These are phyloP conservation scores for Capsella bursapastoris DNA, from an alignment of 345 rosid genomes.

Conservation along the genomic window DNA sequence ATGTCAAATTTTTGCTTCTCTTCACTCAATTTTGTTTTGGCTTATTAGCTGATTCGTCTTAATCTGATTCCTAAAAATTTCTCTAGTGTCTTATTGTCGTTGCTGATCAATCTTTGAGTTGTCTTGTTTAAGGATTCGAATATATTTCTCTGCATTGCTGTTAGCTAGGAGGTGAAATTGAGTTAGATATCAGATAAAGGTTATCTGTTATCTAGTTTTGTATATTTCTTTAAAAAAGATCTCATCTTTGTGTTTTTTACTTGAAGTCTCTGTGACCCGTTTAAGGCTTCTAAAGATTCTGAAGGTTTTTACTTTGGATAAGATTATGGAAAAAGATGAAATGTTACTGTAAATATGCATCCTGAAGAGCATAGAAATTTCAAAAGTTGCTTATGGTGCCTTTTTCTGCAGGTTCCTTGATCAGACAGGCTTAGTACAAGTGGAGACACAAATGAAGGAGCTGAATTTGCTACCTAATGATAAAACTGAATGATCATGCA, in stretches of 20 bases:
- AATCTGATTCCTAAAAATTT: background rate
- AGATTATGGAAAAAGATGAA: background rate
- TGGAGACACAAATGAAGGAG: slow-evolving; percentile 85
- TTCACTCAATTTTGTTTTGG: background rate
- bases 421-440: slow-evolving; percentile 77
- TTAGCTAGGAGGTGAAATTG: slow-evolving; percentile 5
- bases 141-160: background rate
- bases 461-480: slow-evolving; percentile 62
- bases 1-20: slow-evolving; percentile 22
- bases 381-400: slow-evolving; percentile 26
- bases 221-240: slow-evolving; percentile 2
- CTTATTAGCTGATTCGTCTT: background rate
- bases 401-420: slow-evolving; percentile 77
- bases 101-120: slow-evolving; percentile 7
- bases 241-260: slow-evolving; percentile 3
- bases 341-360: background rate
- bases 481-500: slow-evolving; percentile 38
- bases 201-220: slow-evolving; percentile 13
- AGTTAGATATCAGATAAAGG: slow-evolving; percentile 1
- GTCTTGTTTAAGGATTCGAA: slow-evolving; percentile 3
- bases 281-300: slow-evolving; percentile 11
- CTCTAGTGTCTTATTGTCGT: background rate
- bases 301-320: background rate
- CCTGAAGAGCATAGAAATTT: background rate
- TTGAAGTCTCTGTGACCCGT: background rate